Evolutionary conservation across 2,329 filamentous ascomycete genomes (phyloP), one percentile per base, ranked within the genome.

Genomic region (Mariannaea elegans): DNA sequence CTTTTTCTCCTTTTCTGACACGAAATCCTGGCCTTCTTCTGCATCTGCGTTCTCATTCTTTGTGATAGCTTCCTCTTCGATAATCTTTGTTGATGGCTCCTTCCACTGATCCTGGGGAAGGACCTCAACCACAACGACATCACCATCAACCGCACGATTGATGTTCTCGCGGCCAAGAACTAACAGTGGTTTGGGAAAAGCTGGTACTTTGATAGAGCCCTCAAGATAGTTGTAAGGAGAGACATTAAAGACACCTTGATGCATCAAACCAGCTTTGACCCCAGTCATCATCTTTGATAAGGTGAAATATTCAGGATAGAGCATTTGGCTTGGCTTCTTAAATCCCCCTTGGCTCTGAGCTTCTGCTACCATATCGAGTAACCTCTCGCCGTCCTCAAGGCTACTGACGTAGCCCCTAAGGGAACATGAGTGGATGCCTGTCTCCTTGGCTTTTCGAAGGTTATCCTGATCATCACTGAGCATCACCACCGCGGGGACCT

Each of bases 181-280:
- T 14, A 99, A 83, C 27, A 99, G 85, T 1, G 93, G 85, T 71
- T 95, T 96, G 60, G 95, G 90, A 71, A 99, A 99, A 4, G 94
- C 88, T 1, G 94, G 88, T 1, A 97, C 93, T 69, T 94, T 90
- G 63, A 98, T 91, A 1, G 93, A 93, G 2, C 93, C 95, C 76
- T 99, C 95, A 10, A 99, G 83, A 70, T 98, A 99, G 79, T 99
- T 99, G 82, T 98, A 99, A 1, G 93, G 92, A 7, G 95, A 98
- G 24, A 98, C 93, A 72, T 94, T 97, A 81, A 97, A 99, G 21
- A 92, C 89, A 7, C 95, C 95, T 77, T 99, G 94, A 74, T 99
- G 95, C 69, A 99, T 81, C 53, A 93, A 88, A 4, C 94, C 93
- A 50, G 88, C 88, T 80, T 96, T 96, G 56, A 97, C 85, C 1